Evolutionary conservation across 2,329 filamentous ascomycete species (phyloP).

Genomic region (Apiospora rasikravindrae): DNA sequence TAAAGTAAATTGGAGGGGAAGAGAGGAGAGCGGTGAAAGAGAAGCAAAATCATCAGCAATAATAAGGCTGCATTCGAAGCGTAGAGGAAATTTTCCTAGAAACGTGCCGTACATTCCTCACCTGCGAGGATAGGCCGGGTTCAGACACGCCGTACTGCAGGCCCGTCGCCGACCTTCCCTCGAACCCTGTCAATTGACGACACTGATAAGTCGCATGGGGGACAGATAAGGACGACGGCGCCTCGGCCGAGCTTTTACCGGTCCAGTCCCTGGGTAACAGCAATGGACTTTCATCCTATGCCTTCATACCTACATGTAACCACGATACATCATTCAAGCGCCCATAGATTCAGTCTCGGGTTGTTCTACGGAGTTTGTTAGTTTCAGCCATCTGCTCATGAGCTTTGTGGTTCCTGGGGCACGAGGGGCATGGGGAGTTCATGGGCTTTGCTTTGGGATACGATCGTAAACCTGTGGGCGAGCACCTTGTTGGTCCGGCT

Average conservation of each 20-base stretch:
- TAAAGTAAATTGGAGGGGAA: neutral
- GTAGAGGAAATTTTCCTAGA: slow-evolving; percentile 4
- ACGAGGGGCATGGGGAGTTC: neutral
- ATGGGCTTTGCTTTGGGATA: neutral
- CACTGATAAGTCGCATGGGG: neutral
- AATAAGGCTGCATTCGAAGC: slow-evolving; percentile 8
- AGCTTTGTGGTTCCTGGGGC: neutral
- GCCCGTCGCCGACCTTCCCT: slow-evolving; percentile 7
- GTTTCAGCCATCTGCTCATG: neutral
- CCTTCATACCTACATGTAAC: neutral
- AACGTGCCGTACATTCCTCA: slow-evolving; percentile 11
- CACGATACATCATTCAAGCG: neutral
- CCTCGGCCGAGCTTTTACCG: slow-evolving; percentile 2
- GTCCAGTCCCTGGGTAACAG: neutral
- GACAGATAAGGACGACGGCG: neutral
- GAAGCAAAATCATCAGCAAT: neutral
- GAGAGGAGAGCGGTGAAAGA: neutral
- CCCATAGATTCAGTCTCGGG: neutral
- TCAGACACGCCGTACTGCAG: neutral
- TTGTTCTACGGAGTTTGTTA: neutral
- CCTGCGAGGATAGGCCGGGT: neutral
- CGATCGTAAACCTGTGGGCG: neutral
- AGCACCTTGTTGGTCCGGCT: neutral
- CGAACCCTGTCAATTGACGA: slow-evolving; percentile 9
- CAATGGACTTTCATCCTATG: neutral